Base-by-base conservation (phyloP, 2,329 filamentous ascomycete species). In the Clonostachys byssicola region DNA sequence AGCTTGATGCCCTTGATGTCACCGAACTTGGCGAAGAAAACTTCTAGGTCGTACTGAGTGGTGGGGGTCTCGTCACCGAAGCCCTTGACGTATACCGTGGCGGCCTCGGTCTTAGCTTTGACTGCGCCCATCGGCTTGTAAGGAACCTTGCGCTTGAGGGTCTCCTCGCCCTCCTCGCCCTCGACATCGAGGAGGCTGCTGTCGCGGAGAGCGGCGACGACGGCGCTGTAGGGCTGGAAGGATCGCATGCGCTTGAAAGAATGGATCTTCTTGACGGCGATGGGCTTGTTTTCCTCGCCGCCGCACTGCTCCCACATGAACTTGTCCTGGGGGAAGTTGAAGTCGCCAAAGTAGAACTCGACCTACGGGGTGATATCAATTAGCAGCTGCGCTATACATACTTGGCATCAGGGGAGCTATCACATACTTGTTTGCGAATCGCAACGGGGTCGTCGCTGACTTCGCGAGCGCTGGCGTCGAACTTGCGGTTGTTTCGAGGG, bases 241-340 rank as follows among this genome's bases (percentile, higher is more conserved):
- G 86, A 88, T 56, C 84, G 86, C 95, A 99, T 99, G 66, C 95
- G 91, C 73, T 92, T 92, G 79, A 99, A 99, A 45, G 74, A 84
- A 75, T 85, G 83, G 55, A 99, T 83, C 51, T 85, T 80, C 60
- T 85, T 84, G 56, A 99, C 75, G 18, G 85, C 74, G 36, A 99
- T 85, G 40, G 92, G 80, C 66, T 88, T 86, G 75, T 96, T 96
- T 60, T 86, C 78, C 54, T 80, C 75, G 48, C 92, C 92, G 38
- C 85, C 86, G 47, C 89, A 88, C 60, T 85, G 77, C 53, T 83
- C 77, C 74, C 91, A 88, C 56, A 99, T 79, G 73, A 89, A 95
- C 65, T 90, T 88, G 70, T 99, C 95, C 60, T 83, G 84, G 45
- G 87, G 86, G 36, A 99, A 81, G 70, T 96, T 96, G 60, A 86